Conservation (phyloP, 257 asterid species). For the Striga asiatica region DNA sequence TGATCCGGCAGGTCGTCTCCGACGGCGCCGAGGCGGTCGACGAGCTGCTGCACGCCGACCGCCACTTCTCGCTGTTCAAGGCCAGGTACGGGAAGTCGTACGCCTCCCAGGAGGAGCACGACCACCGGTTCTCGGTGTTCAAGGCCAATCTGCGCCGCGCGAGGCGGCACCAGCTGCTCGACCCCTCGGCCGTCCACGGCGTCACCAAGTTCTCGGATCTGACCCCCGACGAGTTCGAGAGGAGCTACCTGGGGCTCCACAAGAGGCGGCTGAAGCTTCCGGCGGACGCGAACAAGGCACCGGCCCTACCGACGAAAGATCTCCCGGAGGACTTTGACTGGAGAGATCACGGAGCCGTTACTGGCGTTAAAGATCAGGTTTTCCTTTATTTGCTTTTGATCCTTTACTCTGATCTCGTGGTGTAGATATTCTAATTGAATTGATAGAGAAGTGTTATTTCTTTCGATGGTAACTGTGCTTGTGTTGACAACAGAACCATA, state of each 20-base stretch:
- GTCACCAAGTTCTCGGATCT: constrained; percentile 75
- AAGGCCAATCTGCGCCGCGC: constrained; percentile 77
- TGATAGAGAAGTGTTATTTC: background rate
- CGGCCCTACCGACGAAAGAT: constrained; percentile 54
- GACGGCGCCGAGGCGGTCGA: constrained; percentile 44
- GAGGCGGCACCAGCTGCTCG: constrained; percentile 62
- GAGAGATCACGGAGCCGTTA: constrained; percentile 85
- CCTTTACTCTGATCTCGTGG: background rate
- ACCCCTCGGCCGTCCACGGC: constrained; percentile 80
- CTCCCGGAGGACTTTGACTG: constrained; percentile 73
- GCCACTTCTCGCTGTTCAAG: constrained; percentile 61
- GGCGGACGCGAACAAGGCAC: constrained; percentile 50
- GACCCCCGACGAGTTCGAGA: constrained; percentile 66
- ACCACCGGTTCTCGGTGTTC: constrained; percentile 54
- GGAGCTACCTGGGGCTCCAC: constrained; percentile 44
- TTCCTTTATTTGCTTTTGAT: background rate
- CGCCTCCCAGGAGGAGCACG: constrained; percentile 71
- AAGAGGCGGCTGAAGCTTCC: constrained; percentile 40
- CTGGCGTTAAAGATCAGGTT: constrained; percentile 81
- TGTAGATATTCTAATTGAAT: no score
- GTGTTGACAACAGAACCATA: background rate
- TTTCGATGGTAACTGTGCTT: background rate
- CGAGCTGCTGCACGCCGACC: constrained; percentile 55
- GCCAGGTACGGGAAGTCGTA: constrained; percentile 41
- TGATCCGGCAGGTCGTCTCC: constrained; percentile 69